Evolutionary conservation across 1,139 yeast genomes (phyloP).

Genomic region (Maudiozyma humilis): DNA sequence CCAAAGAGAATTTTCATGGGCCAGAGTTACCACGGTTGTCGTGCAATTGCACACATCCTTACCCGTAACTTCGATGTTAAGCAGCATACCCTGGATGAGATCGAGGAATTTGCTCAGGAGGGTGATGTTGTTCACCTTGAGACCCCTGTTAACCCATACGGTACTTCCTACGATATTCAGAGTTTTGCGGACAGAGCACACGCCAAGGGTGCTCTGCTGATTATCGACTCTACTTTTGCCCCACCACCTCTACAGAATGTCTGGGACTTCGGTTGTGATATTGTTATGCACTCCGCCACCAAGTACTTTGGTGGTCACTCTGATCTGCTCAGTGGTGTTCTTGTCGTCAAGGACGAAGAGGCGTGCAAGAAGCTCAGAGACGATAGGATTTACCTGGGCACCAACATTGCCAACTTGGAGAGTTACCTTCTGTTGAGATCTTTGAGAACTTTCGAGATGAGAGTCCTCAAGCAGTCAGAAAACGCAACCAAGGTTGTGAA

Average conservation of each 20-base stretch:
- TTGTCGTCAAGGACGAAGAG: conserved; percentile 50
- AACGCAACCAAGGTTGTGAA: conserved; percentile 58
- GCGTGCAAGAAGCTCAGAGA: conserved; percentile 40
- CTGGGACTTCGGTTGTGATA: conserved; percentile 71
- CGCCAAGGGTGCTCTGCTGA: conserved; percentile 53
- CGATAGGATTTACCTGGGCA: conserved; percentile 67
- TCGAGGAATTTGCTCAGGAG: conserved; percentile 40
- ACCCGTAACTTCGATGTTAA: conserved; percentile 54
- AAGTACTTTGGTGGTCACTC: conserved; percentile 92
- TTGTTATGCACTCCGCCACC: conserved; percentile 83
- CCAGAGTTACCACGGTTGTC: conserved; percentile 79
- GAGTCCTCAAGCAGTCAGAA: conserved; percentile 58
- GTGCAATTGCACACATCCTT: conserved; percentile 56
- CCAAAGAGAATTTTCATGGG: conserved; percentile 74
- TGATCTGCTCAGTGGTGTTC: conserved; percentile 76
- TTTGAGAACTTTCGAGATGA: conserved; percentile 65
- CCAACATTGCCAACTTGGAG: conserved; percentile 72
- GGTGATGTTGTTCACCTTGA: conserved; percentile 83
- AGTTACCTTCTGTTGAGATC: conserved; percentile 68
- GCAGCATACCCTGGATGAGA: conserved; percentile 45
- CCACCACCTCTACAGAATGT: conserved; percentile 87
- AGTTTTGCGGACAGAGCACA: conserved; percentile 63
- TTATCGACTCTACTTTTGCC: conserved; percentile 84
- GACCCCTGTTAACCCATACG: conserved; percentile 83
- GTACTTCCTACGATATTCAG: conserved; percentile 55